A percentile compares a stretch with the other conserved stretches of the same genome.
phyloP scores from a whole-genome alignment of 768 basidiomycete genomes.

The Coprinopsis strossmayeri region DNA sequence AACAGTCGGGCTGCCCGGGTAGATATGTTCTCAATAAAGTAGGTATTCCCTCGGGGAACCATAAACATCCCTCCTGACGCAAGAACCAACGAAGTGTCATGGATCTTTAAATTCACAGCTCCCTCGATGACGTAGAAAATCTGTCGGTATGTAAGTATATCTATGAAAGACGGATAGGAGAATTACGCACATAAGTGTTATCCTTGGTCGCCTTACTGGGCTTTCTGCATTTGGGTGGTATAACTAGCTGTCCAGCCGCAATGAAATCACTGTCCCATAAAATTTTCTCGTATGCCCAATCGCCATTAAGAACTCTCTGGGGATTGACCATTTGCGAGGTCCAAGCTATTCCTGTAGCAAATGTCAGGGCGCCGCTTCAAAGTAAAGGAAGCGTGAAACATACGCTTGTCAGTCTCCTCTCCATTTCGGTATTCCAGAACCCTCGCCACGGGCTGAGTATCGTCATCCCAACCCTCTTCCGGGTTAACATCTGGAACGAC shows the following conservation, averaged over 20 bases:
- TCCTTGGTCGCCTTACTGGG: conserved; percentile 87
- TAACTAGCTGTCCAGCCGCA: conserved; percentile 80
- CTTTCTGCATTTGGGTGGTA: conserved; percentile 77
- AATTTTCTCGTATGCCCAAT: conserved; percentile 86
- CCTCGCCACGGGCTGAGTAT: conserved; percentile 58
- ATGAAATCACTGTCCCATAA: conserved; percentile 90
- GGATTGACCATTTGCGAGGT: conserved; percentile 65
- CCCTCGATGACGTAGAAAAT: conserved; percentile 76
- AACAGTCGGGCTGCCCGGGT: conserved; percentile 78
- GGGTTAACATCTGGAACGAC: conserved; percentile 28
- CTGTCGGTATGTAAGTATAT: conserved; percentile 16
- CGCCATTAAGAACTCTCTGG: conserved; percentile 48
- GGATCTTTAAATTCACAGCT: conserved; percentile 79
- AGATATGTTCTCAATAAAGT: conserved; percentile 84
- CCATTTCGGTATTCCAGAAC: conserved; percentile 63
- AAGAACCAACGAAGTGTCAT: conserved; percentile 72
- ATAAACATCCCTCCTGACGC: conserved; percentile 82
- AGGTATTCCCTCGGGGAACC: conserved; percentile 88
- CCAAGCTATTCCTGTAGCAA: conserved; percentile 65
- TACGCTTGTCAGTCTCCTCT: conserved; percentile 65
- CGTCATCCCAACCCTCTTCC: conserved; percentile 83
- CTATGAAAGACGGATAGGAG: background rate
- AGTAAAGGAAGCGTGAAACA: conserved; percentile 24
- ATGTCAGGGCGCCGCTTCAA: conserved; percentile 2
- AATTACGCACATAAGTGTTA: conserved; percentile 51